These are phyloP conservation scores for Saturnispora sekii DNA, from an alignment of 805 yeast species.

Conservation along the genomic window DNA sequence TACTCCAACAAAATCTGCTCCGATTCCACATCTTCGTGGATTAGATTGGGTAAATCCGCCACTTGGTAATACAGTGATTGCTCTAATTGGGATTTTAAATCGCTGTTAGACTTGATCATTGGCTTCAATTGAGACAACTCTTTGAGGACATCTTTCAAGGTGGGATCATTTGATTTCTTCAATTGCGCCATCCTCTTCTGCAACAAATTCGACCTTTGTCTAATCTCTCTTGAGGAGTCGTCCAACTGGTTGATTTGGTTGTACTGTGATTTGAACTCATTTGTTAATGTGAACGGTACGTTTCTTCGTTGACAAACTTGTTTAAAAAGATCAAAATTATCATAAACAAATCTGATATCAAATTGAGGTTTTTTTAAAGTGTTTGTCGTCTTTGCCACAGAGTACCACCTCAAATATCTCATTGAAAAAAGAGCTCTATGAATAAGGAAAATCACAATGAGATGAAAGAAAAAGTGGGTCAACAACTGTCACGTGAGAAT, in stretches of 20 bases:
- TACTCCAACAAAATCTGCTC: constrained; percentile 39
- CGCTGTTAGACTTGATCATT: constrained; percentile 22
- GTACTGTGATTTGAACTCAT: constrained; percentile 17
- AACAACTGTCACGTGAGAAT: no score
- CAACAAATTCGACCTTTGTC: constrained; percentile 16
- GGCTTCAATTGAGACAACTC: constrained; percentile 22
- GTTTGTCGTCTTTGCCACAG: constrained; percentile 17
- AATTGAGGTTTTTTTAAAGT: constrained; percentile 27
- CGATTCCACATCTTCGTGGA: constrained; percentile 38
- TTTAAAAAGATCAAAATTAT: constrained; percentile 21
- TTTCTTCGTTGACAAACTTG: constrained; percentile 28
- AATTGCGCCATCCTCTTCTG: constrained; percentile 16
- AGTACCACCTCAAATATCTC: not conserved
- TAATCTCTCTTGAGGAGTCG: constrained; percentile 14
- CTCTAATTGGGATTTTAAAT: constrained; percentile 24
- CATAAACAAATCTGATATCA: constrained; percentile 26
- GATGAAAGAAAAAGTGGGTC: no score
- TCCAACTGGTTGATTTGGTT: constrained; percentile 9
- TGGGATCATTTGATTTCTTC: constrained; percentile 8
- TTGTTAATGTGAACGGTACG: constrained; percentile 19
- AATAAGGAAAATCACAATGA: no score
- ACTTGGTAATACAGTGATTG: constrained; percentile 30
- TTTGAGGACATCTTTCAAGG: constrained; percentile 9
- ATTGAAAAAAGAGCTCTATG: no score
- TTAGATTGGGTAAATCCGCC: constrained; percentile 52